A percentile compares a stretch with the other conserved stretches of the same genome.
Evolutionary conservation across 257 asterid species (phyloP).

Genomic region (Lithospermum erythrorhizon): DNA sequence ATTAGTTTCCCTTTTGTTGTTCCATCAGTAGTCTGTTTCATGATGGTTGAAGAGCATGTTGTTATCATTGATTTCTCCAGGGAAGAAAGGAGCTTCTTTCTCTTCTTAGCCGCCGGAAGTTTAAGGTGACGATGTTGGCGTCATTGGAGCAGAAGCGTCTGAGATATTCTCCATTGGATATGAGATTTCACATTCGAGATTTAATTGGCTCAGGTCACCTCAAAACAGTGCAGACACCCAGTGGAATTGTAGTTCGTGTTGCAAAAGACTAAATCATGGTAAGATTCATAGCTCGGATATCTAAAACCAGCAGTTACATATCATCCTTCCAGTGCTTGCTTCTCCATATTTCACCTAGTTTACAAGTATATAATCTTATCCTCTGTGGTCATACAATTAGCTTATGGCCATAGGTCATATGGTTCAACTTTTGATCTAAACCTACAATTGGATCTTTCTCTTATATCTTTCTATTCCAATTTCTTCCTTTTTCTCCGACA

Average conservation of each 20-base stretch:
- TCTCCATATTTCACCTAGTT: too few relatives aligned
- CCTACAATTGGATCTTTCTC: too few relatives aligned
- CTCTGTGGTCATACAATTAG: too few relatives aligned
- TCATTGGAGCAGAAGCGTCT: slow-evolving; percentile 68
- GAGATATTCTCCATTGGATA: slow-evolving; percentile 66
- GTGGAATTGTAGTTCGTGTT: slow-evolving; percentile 63
- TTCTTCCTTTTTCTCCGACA: too few relatives aligned
- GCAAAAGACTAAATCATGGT: slow-evolving; percentile 47
- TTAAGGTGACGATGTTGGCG: slow-evolving; percentile 80
- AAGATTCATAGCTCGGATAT: not conserved
- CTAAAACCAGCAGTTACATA: not conserved
- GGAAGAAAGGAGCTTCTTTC: slow-evolving; percentile 95
- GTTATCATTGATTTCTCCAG: slow-evolving; percentile 20
- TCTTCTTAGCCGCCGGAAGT: slow-evolving; percentile 59
- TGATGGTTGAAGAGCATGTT: not conserved
- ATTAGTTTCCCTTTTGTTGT: not conserved
- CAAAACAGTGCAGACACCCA: slow-evolving; percentile 57
- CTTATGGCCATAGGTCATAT: too few relatives aligned
- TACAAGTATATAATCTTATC: too few relatives aligned
- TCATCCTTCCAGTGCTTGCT: not conserved
- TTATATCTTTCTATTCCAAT: too few relatives aligned
- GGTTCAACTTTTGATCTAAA: too few relatives aligned
- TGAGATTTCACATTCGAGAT: slow-evolving; percentile 92
- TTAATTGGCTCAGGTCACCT: slow-evolving; percentile 86
- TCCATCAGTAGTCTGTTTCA: not conserved